Base-by-base conservation (phyloP, 176 grass and related monocot genomes). In the Saccharum spontaneum region DNA sequence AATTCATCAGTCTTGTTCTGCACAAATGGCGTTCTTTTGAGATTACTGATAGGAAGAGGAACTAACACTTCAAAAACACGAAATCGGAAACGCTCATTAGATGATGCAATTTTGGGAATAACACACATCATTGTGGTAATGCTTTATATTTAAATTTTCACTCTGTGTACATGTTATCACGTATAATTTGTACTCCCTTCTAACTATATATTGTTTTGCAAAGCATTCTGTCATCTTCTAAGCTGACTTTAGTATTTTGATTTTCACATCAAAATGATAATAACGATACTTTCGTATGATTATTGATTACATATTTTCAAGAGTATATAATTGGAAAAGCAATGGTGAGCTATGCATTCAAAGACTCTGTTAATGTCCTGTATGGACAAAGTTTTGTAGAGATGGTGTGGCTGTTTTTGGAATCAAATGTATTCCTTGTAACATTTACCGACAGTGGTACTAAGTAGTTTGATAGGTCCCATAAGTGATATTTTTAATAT, bases 41-140 rank as follows among this genome's bases (percentile, higher is more conserved):
- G 91, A 77, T 10, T 98, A 62, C 86, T 98, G 83, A 89, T 98
- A 81, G 86, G 93, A 62, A 92, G 96, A 87, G 91, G 90, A 75
- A 73, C 83, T 86, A 94, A 90, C 63, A 4, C 77, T 23, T 81
- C 84, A 70, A 88, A 81, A 78, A 52, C 37, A 82, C 59, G 77
- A 88, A 59, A 61, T 34, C 48, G 6, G 15, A 85, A 89, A 52
- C 67, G 4, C 4, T 49, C 38, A 8, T 26, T 78, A 33, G 89
- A 87, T 89, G 96, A 95, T 82, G 74, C 78, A 75, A 68, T 98
- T 77, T 84, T 82, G 79, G 87, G 83, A 79, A 94, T 98, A 83
- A 90, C 96, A 33, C 96, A 98, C 83, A 90, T 98, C 84, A 94
- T 98, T 89, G 88, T 98, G 96, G 96, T 98, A 94, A 83, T 87